These are phyloP conservation scores for Arthromyces matolae DNA, from an alignment of 768 basidiomycete species.

Conservation along the genomic window DNA sequence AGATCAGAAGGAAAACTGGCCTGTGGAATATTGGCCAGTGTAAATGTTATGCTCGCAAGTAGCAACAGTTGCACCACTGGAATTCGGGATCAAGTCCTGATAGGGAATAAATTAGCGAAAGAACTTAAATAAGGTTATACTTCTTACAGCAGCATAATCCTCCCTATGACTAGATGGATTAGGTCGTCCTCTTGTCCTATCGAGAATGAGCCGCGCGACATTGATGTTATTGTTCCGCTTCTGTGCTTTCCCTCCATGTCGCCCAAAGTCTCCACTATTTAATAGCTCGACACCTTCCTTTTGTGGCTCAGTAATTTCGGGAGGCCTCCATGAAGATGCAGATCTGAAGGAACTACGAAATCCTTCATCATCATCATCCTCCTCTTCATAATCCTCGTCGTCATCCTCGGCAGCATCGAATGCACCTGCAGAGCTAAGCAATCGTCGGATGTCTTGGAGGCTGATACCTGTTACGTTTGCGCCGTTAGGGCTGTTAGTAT, in stretches of 20 bases:
- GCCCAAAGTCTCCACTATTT: slow-evolving; percentile 77
- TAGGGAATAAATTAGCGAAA: background rate
- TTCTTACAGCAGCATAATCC: slow-evolving; percentile 50
- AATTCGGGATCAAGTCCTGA: slow-evolving; percentile 75
- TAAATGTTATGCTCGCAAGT: slow-evolving; percentile 73
- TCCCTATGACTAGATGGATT: slow-evolving; percentile 41
- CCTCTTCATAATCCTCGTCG: slow-evolving; percentile 11
- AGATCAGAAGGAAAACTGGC: slow-evolving; percentile 31
- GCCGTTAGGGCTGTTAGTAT: slow-evolving; percentile 9
- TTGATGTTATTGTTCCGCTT: slow-evolving; percentile 41
- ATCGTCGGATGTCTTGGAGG: slow-evolving; percentile 27
- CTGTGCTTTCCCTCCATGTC: slow-evolving; percentile 48
- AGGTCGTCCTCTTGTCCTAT: slow-evolving; percentile 34
- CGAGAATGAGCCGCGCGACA: slow-evolving; percentile 45
- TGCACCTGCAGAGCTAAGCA: slow-evolving; percentile 19
- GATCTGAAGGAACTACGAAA: slow-evolving; percentile 30
- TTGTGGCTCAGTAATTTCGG: slow-evolving; percentile 52
- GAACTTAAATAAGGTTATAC: slow-evolving; percentile 10
- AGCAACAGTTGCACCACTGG: slow-evolving; percentile 76
- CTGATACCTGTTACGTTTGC: slow-evolving; percentile 27
- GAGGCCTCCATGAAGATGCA: slow-evolving; percentile 23
- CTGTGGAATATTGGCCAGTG: slow-evolving; percentile 78
- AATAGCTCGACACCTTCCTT: slow-evolving; percentile 61
- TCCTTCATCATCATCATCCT: slow-evolving; percentile 35
- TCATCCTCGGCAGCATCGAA: background rate